Evolutionary conservation across 1,139 yeast species (phyloP).

Genomic region (Suhomyces kunorum): DNA sequence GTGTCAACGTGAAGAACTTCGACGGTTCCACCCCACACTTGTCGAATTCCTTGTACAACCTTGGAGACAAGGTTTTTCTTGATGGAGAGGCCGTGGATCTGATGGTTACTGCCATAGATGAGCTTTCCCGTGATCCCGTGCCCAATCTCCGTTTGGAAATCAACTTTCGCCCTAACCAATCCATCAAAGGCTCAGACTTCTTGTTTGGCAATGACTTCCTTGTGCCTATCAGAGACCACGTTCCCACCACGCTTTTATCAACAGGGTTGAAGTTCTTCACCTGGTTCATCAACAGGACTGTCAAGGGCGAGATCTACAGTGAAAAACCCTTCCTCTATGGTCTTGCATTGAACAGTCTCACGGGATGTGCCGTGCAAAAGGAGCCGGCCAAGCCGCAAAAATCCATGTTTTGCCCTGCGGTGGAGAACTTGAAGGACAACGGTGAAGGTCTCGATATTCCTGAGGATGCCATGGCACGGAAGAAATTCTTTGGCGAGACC

Average conservation of each 20-base stretch:
- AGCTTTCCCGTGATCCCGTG: constrained; percentile 10
- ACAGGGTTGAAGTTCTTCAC: constrained; percentile 55
- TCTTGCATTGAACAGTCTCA: constrained; percentile 59
- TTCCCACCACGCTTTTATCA: constrained; percentile 51
- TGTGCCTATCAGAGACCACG: constrained; percentile 56
- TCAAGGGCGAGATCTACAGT: constrained; percentile 60
- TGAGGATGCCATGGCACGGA: constrained; percentile 31
- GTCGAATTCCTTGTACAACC: constrained; percentile 36
- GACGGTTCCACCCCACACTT: constrained; percentile 46
- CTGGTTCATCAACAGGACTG: constrained; percentile 64
- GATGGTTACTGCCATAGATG: constrained; percentile 11
- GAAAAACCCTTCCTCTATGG: constrained; percentile 68
- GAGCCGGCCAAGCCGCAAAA: constrained; percentile 6
- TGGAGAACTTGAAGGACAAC: constrained; percentile 29
- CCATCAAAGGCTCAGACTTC: constrained; percentile 52
- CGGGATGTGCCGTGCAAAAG: constrained; percentile 27
- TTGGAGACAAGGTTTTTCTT: constrained; percentile 32
- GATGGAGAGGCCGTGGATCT: constrained; percentile 26
- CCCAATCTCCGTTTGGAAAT: constrained; percentile 41
- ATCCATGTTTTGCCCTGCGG: constrained; percentile 14
- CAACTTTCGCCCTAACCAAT: constrained; percentile 40
- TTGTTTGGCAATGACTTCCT: constrained; percentile 72
- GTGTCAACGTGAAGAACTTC: constrained; percentile 45
- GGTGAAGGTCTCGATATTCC: constrained; percentile 33
- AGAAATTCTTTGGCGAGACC: constrained; percentile 34